Conservation (phyloP, 2,329 filamentous ascomycete genomes). For the Exophiala sp. region DNA sequence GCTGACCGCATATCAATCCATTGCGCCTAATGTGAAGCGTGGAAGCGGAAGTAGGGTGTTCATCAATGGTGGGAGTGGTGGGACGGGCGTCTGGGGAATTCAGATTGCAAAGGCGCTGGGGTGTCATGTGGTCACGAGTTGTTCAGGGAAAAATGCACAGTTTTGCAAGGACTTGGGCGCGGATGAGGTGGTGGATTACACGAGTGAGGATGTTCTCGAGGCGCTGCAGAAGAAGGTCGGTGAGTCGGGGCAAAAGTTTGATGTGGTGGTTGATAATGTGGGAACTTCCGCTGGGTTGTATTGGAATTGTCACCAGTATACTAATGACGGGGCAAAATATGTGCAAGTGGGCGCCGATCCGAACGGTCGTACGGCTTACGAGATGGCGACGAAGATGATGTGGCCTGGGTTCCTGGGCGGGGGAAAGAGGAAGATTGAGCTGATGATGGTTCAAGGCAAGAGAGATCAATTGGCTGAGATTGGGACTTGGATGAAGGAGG, state of each 20-base stretch:
- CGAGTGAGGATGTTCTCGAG: slow-evolving; percentile 45
- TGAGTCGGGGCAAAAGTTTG: slow-evolving; percentile 44
- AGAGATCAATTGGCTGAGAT: slow-evolving; percentile 49
- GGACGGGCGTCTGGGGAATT: slow-evolving; percentile 58
- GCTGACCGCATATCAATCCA: slow-evolving; percentile 47
- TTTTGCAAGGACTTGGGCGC: slow-evolving; percentile 59
- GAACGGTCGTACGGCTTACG: background rate
- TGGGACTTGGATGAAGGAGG: slow-evolving; percentile 55
- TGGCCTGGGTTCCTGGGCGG: slow-evolving; percentile 51
- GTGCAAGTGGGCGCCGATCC: slow-evolving; percentile 48
- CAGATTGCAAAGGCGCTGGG: slow-evolving; percentile 62
- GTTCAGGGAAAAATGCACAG: slow-evolving; percentile 56
- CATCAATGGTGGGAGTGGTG: slow-evolving; percentile 64
- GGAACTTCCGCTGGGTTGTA: slow-evolving; percentile 52
- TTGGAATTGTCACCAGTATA: slow-evolving; percentile 50
- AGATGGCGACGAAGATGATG: slow-evolving; percentile 37
- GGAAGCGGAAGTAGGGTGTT: slow-evolving; percentile 55
- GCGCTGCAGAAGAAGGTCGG: slow-evolving; percentile 39
- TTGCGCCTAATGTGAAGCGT: slow-evolving; percentile 45
- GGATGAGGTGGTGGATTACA: slow-evolving; percentile 63
- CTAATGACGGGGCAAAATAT: slow-evolving; percentile 49
- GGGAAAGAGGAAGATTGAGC: slow-evolving; percentile 40
- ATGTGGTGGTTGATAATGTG: slow-evolving; percentile 58
- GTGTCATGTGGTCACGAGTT: slow-evolving; percentile 57
- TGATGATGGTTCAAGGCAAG: slow-evolving; percentile 37